Base-by-base conservation (phyloP, 352 stramenopile genomes). In the Phytophthora pini region DNA sequence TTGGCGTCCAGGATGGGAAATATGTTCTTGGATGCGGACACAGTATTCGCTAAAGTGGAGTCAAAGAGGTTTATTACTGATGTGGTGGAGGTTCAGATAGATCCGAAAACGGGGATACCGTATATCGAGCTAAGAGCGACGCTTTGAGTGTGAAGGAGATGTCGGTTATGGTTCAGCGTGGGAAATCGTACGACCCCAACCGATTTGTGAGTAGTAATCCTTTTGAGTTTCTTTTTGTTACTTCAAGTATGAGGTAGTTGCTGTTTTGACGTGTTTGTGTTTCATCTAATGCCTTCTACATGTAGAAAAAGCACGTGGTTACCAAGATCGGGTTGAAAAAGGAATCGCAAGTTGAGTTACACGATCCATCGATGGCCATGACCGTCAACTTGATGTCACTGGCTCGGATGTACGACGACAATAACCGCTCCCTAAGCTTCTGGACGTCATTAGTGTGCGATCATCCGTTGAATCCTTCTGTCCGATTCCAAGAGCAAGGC, bases 401-500 rank as follows among this genome's bases (percentile, higher is more conserved):
- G 4, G 26, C 40, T n/a, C n/a, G 49, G 22, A 50, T 5, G 12
- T 59, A 56, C 49, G 58, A 67, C 3, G 58, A 67, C 22, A 32
- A 59, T 5, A 20, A 55, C 15, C 49, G 49, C 1, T 10, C 43
- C 4, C 31, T 66, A 1, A 48, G 17, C 31, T 61, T 36, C 24
- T 67, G 52, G 41, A 56, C 49, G 10, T 67, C 59, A 12, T 11
- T 61, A 4, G 59, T 61, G 0, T 61, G 59, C n/a, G 41, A 67
- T 31, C 32, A 61, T 15, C 58, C 48, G 0, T 17, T 40, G 9
- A 26, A 59, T 20, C 11, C 39, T 1, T 26, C 58, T 20, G 27
- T 60, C 9, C 49, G 34, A 2, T 67, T 67, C 10, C 41, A 49
- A 8, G 58, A 67, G 20, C 32, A 60, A 55, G 49, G 41, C 5